A percentile compares a stretch with the other conserved stretches of the same genome.
These are phyloP conservation scores for Eimeria falciformis DNA, from an alignment of 169 alveolate species.

Conservation along the genomic window DNA sequence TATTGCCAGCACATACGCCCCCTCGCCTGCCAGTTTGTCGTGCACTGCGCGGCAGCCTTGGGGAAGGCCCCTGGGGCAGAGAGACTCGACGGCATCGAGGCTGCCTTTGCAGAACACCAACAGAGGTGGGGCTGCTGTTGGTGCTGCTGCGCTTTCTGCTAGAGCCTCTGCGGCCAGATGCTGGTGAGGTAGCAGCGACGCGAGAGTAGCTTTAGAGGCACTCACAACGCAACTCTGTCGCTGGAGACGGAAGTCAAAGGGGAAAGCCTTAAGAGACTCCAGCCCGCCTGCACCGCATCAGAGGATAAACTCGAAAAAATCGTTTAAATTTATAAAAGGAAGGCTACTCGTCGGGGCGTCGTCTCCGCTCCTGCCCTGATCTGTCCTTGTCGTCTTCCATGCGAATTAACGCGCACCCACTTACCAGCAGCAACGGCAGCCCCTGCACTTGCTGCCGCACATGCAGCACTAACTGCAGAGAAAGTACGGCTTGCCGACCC, in stretches of 20 bases:
- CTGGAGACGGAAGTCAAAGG: neutral
- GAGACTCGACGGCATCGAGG: neutral
- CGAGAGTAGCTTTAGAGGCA: neutral
- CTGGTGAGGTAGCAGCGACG: neutral
- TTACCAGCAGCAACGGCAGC: constrained; percentile 21
- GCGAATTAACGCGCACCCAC: no score
- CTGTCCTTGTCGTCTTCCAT: neutral
- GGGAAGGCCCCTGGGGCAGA: neutral
- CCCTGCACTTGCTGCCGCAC: neutral
- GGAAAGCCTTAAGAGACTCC: neutral
- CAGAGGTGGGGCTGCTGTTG: neutral
- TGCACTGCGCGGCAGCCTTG: neutral
- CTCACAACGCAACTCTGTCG: neutral
- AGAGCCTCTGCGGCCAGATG: neutral
- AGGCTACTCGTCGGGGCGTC: neutral
- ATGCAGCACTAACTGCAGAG: neutral
- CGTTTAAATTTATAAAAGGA: neutral
- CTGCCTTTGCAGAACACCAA: neutral
- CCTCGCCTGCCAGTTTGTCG: neutral
- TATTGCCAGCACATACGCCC: neutral
- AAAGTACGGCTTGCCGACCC: neutral
- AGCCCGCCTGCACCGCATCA: neutral
- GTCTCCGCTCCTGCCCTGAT: neutral
- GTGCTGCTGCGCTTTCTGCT: neutral
- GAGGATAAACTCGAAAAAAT: neutral